Evolutionary conservation across 1,284 basidiomycete genomes (phyloP).

Genomic region (Bondarzewia mesenterica): DNA sequence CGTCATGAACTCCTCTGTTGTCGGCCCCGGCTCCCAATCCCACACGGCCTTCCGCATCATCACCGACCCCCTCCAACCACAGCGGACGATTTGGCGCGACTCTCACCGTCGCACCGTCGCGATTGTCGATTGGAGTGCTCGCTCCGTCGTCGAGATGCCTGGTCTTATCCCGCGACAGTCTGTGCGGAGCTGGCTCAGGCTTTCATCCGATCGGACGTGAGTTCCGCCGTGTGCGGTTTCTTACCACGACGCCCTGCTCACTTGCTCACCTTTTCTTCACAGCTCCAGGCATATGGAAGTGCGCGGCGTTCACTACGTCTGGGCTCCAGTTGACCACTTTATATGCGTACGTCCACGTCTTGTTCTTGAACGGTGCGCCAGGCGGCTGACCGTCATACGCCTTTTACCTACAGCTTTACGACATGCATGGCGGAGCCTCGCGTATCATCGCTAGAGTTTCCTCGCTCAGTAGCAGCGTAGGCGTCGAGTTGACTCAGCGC

Average conservation of each 20-base stretch:
- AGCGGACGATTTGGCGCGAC: conserved; percentile 48
- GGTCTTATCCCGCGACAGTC: conserved; percentile 38
- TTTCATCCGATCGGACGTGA: conserved; percentile 45
- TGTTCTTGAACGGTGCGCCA: background rate
- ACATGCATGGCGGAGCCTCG: conserved; percentile 19
- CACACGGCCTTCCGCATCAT: conserved; percentile 19
- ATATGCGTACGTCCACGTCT: conserved; percentile 29
- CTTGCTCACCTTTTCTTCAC: conserved; percentile 1
- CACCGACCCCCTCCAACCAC: conserved; percentile 40
- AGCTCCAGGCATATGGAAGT: conserved; percentile 37
- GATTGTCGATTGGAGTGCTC: conserved; percentile 50
- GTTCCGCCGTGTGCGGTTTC: conserved; percentile 12
- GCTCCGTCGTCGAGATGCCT: conserved; percentile 48
- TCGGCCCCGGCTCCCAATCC: conserved; percentile 9
- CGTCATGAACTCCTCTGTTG: conserved; percentile 13
- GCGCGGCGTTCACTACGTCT: conserved; percentile 30
- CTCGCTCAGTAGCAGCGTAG: conserved; percentile 18
- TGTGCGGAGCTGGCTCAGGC: conserved; percentile 45
- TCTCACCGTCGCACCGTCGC: conserved; percentile 39
- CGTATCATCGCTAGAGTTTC: conserved; percentile 24
- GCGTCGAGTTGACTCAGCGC: conserved; percentile 24
- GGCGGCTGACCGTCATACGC: background rate
- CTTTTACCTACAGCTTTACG: conserved; percentile 21
- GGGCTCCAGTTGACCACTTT: conserved; percentile 32
- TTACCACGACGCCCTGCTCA: conserved; percentile 2